These are phyloP conservation scores for Filosporella fistucella DNA, from an alignment of 495 filamentous ascomycete species.

Conservation along the genomic window DNA sequence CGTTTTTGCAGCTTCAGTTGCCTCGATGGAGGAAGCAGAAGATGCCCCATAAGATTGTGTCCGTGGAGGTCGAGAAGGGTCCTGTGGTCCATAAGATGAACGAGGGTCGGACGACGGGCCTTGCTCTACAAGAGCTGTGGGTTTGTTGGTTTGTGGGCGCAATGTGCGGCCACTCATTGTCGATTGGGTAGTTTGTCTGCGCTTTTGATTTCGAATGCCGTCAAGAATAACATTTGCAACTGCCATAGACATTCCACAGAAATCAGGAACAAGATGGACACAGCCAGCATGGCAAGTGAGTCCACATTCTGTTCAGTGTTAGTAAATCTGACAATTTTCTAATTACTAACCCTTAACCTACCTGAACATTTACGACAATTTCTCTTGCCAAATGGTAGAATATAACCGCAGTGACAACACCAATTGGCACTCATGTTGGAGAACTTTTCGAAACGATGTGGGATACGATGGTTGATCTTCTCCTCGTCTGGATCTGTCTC, in stretches of 20 bases:
- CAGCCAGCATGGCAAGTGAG: conserved; percentile 90
- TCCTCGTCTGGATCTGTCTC: conserved; percentile 98
- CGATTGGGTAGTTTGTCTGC: conserved; percentile 37
- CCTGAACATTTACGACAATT: conserved; percentile 88
- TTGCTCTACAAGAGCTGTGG: conserved; percentile 26
- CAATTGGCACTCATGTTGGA: conserved; percentile 97
- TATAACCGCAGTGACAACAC: conserved; percentile 99
- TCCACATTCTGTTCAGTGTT: conserved; percentile 64
- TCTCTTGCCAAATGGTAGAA: conserved; percentile 93
- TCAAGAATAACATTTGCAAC: conserved; percentile 88
- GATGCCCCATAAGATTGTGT: conserved; percentile 32
- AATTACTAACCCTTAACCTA: too few relatives aligned
- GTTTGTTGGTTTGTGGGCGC: conserved; percentile 43
- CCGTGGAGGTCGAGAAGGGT: conserved; percentile 32
- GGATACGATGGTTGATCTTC: conserved; percentile 98
- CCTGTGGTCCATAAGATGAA: conserved; percentile 40
- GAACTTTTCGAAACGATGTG: conserved; percentile 91
- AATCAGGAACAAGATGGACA: conserved; percentile 94
- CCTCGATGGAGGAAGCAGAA: conserved; percentile 25
- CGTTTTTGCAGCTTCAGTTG: conserved; percentile 43
- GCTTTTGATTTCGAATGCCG: conserved; percentile 57
- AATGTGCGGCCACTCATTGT: conserved; percentile 63
- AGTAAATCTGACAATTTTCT: neutral
- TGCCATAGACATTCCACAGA: conserved; percentile 99
- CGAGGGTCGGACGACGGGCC: conserved; percentile 29